Percentiles rank a stretch among this genome's conserved stretches.
These are phyloP conservation scores for Solanum habrochaites DNA, from an alignment of 257 asterid species.

Conservation along the genomic window DNA sequence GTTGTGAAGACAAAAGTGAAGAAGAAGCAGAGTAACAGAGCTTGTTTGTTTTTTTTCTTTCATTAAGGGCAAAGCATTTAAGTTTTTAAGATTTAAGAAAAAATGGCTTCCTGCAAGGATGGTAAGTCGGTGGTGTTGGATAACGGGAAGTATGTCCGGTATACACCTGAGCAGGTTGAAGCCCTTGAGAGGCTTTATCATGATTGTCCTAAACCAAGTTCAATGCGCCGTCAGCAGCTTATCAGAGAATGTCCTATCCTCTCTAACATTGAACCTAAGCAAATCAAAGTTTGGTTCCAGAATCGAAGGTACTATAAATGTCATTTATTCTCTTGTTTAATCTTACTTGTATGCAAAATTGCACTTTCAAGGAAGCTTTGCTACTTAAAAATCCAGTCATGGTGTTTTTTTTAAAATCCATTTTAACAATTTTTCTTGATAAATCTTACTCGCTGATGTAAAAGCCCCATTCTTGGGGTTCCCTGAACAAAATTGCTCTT, in stretches of 20 bases:
- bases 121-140: conserved; percentile 43
- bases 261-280: conserved; percentile 74
- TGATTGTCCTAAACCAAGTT: conserved; percentile 86
- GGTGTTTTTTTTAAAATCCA: not conserved
- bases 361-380: not conserved
- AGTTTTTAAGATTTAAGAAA: not conserved
- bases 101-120: conserved; percentile 67
- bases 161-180: conserved; percentile 86
- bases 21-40: not conserved
- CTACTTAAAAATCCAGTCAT: not conserved
- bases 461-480: not conserved
- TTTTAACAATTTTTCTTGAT: not conserved
- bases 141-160: conserved; percentile 73
- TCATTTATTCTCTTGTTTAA: not conserved
- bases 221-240: conserved; percentile 82
- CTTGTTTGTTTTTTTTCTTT: not conserved
- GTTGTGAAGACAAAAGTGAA: not conserved
- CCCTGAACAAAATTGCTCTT: not conserved
- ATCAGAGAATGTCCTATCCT: conserved; percentile 81
- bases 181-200: conserved; percentile 90
- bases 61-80: not conserved
- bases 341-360: not conserved
- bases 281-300: conserved; percentile 95
- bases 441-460: not conserved
- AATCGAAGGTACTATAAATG: conserved; percentile 51